Evolutionary conservation across 2,329 filamentous ascomycete genomes (phyloP), one percentile per base, ranked within the genome.

Genomic region (Verticillium alfalfae): DNA sequence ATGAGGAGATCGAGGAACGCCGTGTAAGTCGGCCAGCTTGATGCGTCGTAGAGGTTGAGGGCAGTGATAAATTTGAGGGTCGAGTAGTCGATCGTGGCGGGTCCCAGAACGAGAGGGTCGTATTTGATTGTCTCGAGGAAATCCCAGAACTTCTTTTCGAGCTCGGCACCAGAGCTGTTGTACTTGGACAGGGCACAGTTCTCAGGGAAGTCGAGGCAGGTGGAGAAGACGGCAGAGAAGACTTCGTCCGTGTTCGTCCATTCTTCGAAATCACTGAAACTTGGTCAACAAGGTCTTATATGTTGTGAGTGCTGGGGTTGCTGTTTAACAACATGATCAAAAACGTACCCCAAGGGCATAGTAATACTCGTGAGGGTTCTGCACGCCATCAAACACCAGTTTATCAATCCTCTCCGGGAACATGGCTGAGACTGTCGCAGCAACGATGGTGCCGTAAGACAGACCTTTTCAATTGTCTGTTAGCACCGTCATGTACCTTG

Each of bases 361-460:
- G 57, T 73, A 73, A 54, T 72, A 74, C 34, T 75, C 69, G 36
- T 72, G 69, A 0, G 67, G 62, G 49, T 75, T 75, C 7, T 69
- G 63, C 1, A 73, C 69, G 18, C 69, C 72, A 31, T 75, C 73
- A 1, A 75, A 58, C 26, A 76, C 61, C 56, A 74, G 61, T 59
- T 68, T 73, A 56, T 73, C 71, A n/a, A 75, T 64, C n/a, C 63
- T 66, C 3, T 73, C 68, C 1, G 72, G 77, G 59, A 78, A 79
- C 75, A 80, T 79, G 56, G 73, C 70, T 1, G 73, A 74, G 2
- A 72, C 65, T 0, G 73, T 77, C 5, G 70, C 69, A 5, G 78
- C 78, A 7, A 79, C 63, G 0, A 72, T 60, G 2, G 72, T 75
- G 1, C 77, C 76, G 59, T 78, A 79, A 0, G 75, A 78, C 39